Conservation (phyloP, 352 stramenopile genomes). For the Nothophytophthora sp. region DNA sequence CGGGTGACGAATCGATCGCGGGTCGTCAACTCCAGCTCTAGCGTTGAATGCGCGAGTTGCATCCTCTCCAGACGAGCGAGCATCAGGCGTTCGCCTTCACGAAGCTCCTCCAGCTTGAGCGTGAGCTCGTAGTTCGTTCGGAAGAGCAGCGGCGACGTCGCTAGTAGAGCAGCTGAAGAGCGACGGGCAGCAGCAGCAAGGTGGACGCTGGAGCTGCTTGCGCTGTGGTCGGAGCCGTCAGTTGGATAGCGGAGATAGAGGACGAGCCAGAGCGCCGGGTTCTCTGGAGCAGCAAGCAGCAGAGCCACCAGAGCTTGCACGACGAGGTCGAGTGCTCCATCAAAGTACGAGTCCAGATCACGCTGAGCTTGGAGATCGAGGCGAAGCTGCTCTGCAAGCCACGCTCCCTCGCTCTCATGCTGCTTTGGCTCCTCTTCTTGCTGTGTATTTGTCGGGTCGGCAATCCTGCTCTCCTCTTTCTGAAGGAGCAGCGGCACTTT, state of each 20-base stretch:
- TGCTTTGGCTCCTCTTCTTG: background rate
- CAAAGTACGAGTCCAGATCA: constrained; percentile 52
- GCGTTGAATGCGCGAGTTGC: constrained; percentile 9
- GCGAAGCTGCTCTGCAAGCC: constrained; percentile 16
- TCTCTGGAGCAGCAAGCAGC: constrained; percentile 37
- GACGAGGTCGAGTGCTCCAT: constrained; percentile 35
- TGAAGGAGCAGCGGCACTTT: constrained; percentile 28
- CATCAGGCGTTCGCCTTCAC: constrained; percentile 41
- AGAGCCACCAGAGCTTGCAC: constrained; percentile 43
- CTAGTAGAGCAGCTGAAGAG: constrained; percentile 10
- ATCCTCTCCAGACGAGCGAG: constrained; percentile 34
- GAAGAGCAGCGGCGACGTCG: constrained; percentile 37
- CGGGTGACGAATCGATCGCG: constrained; percentile 60
- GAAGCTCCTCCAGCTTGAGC: constrained; percentile 54
- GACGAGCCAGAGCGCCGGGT: constrained; percentile 49
- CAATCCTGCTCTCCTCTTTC: background rate
- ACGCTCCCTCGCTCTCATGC: constrained; percentile 2
- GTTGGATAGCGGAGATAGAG: constrained; percentile 25
- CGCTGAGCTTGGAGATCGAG: constrained; percentile 25
- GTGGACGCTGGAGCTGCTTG: background rate
- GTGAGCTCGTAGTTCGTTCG: constrained; percentile 66
- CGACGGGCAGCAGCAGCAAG: background rate
- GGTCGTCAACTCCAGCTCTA: constrained; percentile 40
- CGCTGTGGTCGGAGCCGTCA: background rate
- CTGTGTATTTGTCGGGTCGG: background rate